These are phyloP conservation scores for Guillardia theta DNA, from an alignment of 78 protist species.

Conservation along the genomic window DNA sequence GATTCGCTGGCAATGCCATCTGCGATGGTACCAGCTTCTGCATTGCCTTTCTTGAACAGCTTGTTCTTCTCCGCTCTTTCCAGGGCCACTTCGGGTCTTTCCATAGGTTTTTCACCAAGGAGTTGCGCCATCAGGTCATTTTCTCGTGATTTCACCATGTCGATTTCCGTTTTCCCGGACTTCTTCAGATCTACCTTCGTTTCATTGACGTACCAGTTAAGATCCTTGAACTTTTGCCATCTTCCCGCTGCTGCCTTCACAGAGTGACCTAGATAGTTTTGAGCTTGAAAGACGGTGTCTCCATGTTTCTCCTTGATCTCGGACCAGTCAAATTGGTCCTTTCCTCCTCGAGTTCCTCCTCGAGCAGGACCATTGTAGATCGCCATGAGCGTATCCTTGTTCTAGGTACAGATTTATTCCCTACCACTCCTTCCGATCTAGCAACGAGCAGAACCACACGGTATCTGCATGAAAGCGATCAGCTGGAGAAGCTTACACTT, in stretches of 20 bases:
- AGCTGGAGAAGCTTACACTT: too few species aligned
- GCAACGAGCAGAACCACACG: too few species aligned
- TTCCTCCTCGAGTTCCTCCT: conserved; percentile 15
- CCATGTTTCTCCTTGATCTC: neutral
- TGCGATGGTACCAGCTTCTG: conserved; percentile 1
- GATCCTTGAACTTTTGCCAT: neutral
- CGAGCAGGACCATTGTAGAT: conserved; percentile 21
- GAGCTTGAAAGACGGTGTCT: too few species aligned
- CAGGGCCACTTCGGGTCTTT: neutral
- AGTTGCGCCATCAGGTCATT: neutral
- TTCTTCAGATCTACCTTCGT: neutral
- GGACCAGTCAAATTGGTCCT: conserved; percentile 16
- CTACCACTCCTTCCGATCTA: too few species aligned
- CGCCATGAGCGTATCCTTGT: too few species aligned
- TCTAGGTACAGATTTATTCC: too few species aligned
- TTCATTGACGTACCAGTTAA: neutral
- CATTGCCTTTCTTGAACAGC: neutral
- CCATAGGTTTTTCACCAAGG: conserved; percentile 13
- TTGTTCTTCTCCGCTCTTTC: neutral
- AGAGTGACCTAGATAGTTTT: neutral
- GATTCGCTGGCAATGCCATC: neutral
- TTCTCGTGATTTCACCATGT: neutral
- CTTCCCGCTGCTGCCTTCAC: neutral
- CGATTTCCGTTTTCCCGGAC: neutral
- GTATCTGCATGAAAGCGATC: too few species aligned